Percentiles rank a stretch among this genome's conserved stretches.
Conservation (phyloP, 2,329 filamentous ascomycete genomes). For the Colletotrichum lini region DNA sequence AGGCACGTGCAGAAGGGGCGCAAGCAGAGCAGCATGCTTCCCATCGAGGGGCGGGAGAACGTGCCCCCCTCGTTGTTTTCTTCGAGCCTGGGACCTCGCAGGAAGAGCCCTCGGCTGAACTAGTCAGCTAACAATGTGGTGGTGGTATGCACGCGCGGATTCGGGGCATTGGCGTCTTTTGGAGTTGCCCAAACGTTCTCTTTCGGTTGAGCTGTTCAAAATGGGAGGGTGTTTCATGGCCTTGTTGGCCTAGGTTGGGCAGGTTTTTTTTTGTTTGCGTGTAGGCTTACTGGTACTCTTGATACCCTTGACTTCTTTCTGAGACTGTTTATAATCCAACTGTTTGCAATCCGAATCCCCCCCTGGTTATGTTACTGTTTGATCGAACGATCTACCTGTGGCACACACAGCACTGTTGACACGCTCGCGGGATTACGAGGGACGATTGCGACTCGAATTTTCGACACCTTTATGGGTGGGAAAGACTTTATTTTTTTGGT, state of each 20-base stretch:
- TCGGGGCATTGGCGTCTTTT: not conserved
- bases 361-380: not conserved
- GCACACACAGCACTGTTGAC: no score
- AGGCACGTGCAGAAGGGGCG: constrained; percentile 52
- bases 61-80: constrained; percentile 61
- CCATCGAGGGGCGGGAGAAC: constrained; percentile 67
- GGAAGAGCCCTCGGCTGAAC: constrained; percentile 69
- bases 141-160: not conserved
- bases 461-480: no score
- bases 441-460: no score
- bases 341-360: not conserved
- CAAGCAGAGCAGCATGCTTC: constrained; percentile 51
- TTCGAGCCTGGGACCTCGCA: constrained; percentile 60
- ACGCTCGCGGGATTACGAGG: no score
- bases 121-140: constrained; percentile 36
- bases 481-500: no score
- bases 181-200: not conserved
- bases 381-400: no score
- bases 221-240: constrained; percentile 2
- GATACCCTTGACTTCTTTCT: constrained; percentile 39
- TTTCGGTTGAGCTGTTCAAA: constrained; percentile 24
- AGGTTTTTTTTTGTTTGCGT: constrained; percentile 23
- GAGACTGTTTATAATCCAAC: not conserved
- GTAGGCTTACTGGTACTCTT: constrained; percentile 42
- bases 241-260: not conserved